Percentiles rank a stretch among this genome's conserved stretches.
These are phyloP conservation scores for Hypoxylon intermedium DNA, from an alignment of 495 filamentous ascomycete genomes.

Conservation along the genomic window DNA sequence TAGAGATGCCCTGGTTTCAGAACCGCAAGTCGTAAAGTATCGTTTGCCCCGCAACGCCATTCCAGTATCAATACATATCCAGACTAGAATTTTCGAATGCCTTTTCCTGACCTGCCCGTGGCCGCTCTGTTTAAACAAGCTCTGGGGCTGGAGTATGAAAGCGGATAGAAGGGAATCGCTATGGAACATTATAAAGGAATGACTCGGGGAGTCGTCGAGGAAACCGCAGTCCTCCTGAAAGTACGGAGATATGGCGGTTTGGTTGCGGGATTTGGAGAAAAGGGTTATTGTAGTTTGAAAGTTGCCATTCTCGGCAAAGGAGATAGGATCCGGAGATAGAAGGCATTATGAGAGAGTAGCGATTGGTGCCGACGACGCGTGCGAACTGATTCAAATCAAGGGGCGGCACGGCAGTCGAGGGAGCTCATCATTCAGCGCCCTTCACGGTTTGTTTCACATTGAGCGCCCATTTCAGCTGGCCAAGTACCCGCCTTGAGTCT, in stretches of 20 bases:
- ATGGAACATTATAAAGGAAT: background rate
- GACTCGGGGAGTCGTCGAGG: no score
- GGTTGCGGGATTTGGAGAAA: background rate
- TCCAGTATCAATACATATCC: constrained; percentile 31
- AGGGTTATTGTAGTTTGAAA: constrained; percentile 18
- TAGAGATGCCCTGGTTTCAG: constrained; percentile 6
- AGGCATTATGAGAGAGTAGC: background rate
- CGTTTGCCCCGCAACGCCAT: constrained; percentile 26
- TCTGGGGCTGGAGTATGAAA: constrained; percentile 12
- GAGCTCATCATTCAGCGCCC: constrained; percentile 52
- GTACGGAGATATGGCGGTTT: background rate
- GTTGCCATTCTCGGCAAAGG: background rate
- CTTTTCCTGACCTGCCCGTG: constrained; percentile 23
- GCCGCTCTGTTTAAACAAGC: constrained; percentile 18
- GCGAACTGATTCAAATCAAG: background rate
- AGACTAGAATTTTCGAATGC: constrained; percentile 15
- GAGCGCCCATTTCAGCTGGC: constrained; percentile 72
- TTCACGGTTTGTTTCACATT: constrained; percentile 66
- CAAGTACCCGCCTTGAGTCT: constrained; percentile 67
- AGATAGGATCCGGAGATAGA: background rate
- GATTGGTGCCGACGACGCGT: background rate
- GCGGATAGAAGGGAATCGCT: constrained; percentile 9
- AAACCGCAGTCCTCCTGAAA: background rate
- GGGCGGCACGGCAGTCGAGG: background rate
- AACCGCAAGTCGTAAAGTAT: constrained; percentile 12